Conservation (phyloP, 805 yeast species). For the Naumovozyma dairenensis region DNA sequence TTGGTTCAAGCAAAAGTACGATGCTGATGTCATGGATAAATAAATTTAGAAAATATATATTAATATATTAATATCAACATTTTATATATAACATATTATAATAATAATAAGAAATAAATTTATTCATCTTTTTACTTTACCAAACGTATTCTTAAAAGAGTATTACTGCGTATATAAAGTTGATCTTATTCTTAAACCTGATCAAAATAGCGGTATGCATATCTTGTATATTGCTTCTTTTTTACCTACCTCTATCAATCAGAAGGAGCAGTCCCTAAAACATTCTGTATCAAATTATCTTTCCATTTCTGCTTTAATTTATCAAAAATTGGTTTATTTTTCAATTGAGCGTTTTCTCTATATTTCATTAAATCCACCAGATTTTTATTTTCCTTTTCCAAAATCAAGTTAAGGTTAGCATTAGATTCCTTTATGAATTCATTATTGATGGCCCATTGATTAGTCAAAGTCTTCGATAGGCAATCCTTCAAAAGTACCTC, state of each 20-base stretch:
- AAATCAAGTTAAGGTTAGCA: slow-evolving; percentile 20
- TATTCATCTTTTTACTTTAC: too few species aligned
- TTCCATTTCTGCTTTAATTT: slow-evolving; percentile 43
- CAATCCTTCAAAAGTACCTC: slow-evolving; percentile 31
- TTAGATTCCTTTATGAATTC: slow-evolving; percentile 27
- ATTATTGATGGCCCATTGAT: slow-evolving; percentile 32
- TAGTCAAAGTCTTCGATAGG: slow-evolving; percentile 27
- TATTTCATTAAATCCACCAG: slow-evolving; percentile 35
- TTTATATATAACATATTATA: slow-evolving; percentile 2
- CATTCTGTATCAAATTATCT: slow-evolving; percentile 33
- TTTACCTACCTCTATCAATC: too few species aligned
- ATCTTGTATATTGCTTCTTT: too few species aligned
- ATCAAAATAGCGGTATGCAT: too few species aligned
- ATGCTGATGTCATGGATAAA: slow-evolving; percentile 91
- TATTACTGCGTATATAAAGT: too few species aligned
- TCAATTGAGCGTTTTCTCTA: slow-evolving; percentile 36
- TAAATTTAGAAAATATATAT: slow-evolving; percentile 28
- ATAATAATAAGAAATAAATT: too few species aligned
- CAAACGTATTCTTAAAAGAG: too few species aligned
- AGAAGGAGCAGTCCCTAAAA: too few species aligned
- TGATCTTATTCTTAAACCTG: too few species aligned
- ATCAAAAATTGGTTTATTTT: slow-evolving; percentile 36
- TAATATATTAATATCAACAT: background rate
- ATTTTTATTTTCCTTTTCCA: slow-evolving; percentile 32
- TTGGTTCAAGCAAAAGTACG: slow-evolving; percentile 99